Base-by-base conservation (phyloP, 257 asterid species). In the Solanum pimpinellifolium region DNA sequence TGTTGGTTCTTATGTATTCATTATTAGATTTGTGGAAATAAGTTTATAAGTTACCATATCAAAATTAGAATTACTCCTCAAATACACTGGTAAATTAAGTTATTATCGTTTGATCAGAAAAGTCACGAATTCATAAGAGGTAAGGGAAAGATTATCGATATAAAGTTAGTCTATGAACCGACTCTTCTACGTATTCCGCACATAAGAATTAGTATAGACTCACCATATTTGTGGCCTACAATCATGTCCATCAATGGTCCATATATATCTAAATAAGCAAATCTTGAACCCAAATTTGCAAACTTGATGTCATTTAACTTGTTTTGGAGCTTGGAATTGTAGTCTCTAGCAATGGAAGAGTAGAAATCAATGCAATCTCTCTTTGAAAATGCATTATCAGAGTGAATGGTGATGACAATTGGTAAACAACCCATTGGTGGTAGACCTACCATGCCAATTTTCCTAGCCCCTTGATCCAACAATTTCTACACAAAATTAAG, bases 341-440 rank as follows among this genome's bases (percentile, higher is more conserved):
- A 95, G n/a, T 88, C 89, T 74, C 90, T 88, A 37, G 96, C 94
- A 42, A 91, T 27, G 37, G 89, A 52, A 0, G 95, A 91, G 87
- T 90, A 89, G 0, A 39, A 85, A 12, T 37, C 81, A 74, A 91
- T 9, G 87, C 99, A 96, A 2, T 83, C 88, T 2, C 98, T 94
- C 23, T 90, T 52, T 2, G 27, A 14, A 59, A 91, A 14, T 14
- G 92, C 87, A 75, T 89, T 35, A 5, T 89, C 84, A 0, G 95
- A 87, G 83, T 84, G 84, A 0, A 93, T 85, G 1, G 95, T 93
- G 21, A 95, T 94, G 25, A 93, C 95, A 1, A 92, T 1, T 0
- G 98, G 99, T 88, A 96, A 89, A 80, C 98, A 96, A 27, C 99
- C 99, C 90, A 95, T 91, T 46, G 98, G 94, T 0, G 95, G 93